phyloP scores from a whole-genome alignment of 192 early-diverging fungal genomes.

The Coemansia sp. region DNA sequence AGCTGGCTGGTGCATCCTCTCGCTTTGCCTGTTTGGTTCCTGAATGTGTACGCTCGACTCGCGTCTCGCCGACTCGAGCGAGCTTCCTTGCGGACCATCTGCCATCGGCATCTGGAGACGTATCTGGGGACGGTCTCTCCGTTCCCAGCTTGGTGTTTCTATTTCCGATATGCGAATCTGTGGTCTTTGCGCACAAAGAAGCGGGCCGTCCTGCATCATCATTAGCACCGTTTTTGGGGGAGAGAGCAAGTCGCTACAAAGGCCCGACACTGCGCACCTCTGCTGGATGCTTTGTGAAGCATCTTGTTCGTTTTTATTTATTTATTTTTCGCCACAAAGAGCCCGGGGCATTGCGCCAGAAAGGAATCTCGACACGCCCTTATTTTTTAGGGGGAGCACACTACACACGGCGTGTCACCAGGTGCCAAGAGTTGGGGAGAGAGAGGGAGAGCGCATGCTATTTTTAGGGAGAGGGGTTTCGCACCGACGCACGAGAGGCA shows the following conservation, averaged over 20 bases:
- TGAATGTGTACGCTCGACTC: too few species aligned
- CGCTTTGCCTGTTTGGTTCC: neutral
- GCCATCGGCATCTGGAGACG: too few species aligned
- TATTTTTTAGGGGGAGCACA: neutral
- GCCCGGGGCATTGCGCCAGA: neutral
- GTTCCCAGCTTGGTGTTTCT: neutral
- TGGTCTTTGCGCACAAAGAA: constrained; percentile 2
- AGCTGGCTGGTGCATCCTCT: neutral
- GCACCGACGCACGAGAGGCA: neutral
- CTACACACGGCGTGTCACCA: neutral
- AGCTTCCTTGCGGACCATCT: too few species aligned
- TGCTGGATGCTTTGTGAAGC: too few species aligned
- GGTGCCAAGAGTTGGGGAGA: constrained; percentile 8
- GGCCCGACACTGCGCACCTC: neutral
- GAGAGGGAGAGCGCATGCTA: neutral
- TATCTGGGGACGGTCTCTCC: neutral
- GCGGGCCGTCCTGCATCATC: constrained; percentile 4
- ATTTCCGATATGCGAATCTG: neutral
- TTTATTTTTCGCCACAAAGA: neutral
- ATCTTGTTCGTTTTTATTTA: neutral
- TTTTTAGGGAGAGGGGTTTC: neutral
- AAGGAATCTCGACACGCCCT: neutral
- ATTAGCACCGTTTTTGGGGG: neutral
- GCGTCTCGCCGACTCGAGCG: too few species aligned
- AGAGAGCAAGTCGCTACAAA: neutral